Base-by-base conservation (phyloP, 2,329 filamentous ascomycete genomes). In the Diaporthe aspalathi region DNA sequence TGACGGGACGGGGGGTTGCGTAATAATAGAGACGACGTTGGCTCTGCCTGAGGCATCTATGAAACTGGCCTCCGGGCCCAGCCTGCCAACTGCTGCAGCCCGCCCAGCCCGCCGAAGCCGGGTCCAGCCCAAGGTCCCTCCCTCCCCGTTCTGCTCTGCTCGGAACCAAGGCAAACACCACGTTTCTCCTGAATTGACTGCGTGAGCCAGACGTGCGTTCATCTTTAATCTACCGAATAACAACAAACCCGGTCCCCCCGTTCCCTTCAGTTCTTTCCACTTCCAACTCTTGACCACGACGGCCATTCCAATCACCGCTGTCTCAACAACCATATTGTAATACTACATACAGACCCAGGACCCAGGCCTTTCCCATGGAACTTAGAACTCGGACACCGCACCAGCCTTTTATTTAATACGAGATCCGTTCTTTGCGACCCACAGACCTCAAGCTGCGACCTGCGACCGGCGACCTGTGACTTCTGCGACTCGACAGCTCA, bases 391-490 rank as follows among this genome's bases (percentile, higher is more conserved):
- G 47, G 53, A 45, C n/a, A 56, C 50, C 53, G 24, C 53, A 53
- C 40, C 53, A 45, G 47, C 22, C n/a, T 29, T 54, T 45, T 22
- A 29, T 56, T 70, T 71, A 71, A 71, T 71, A 71, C 65, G 45
- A 71, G 54, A 56, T 40, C 32, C 53, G 57, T 53, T 38, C 57
- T 49, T 65, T 70, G 56, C 45, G 56, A 70, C 67, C 57, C 70
- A 72, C 70, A 62, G 67, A 43, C 70, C 70, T 45, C 57, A 68
- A 40, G 43, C 70, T 72, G 67, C 50, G 70, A 65, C 67, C 43
- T 68, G 70, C 70, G 47, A 57, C 66, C 38, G n/a, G 49, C 40
- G 56, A 49, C 38, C 40, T 24, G 49, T 29, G 60, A 53, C 53
- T 43, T 3, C n/a, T 3, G 40, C 70, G 40, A 45, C 56, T 57